phyloP scores from a whole-genome alignment of 73 alveolate species.

The Stentor roeselii region DNA sequence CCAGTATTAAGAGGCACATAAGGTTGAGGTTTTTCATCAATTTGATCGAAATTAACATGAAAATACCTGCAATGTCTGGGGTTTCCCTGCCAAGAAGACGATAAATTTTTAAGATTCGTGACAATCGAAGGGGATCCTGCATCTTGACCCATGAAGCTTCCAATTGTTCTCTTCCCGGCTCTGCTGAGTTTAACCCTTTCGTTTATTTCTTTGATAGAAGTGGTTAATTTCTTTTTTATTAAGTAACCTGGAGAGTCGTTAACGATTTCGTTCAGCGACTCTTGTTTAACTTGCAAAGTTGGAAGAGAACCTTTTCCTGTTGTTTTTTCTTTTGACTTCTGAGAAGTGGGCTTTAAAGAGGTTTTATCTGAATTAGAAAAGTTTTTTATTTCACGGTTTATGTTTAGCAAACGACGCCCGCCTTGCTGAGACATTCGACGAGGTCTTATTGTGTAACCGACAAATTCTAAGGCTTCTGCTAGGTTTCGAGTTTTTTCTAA shows the following conservation, averaged over 20 bases:
- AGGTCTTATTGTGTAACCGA: neutral
- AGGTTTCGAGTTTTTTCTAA: neutral
- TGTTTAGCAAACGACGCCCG: neutral
- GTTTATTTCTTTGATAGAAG: conserved; percentile 3
- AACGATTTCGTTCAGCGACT: neutral
- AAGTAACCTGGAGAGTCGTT: conserved; percentile 4
- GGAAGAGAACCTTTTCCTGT: neutral
- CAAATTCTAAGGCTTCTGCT: neutral
- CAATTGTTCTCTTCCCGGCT: conserved; percentile 10
- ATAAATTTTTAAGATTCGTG: neutral
- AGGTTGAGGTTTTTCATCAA: conserved; percentile 20
- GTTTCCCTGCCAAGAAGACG: neutral
- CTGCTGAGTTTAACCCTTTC: neutral
- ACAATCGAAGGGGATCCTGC: neutral
- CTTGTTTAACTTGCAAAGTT: neutral
- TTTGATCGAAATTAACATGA: neutral
- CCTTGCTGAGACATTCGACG: neutral
- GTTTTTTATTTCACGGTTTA: neutral
- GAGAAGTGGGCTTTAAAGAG: neutral
- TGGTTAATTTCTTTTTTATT: neutral
- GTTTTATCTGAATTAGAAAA: neutral
- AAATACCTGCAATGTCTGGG: neutral
- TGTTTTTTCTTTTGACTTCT: neutral
- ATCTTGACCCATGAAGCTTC: neutral
- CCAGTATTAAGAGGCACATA: neutral